Percentiles rank a stretch among this genome's conserved stretches.
These are phyloP conservation scores for Ballota nigra DNA, from an alignment of 257 asterid genomes.

Conservation along the genomic window DNA sequence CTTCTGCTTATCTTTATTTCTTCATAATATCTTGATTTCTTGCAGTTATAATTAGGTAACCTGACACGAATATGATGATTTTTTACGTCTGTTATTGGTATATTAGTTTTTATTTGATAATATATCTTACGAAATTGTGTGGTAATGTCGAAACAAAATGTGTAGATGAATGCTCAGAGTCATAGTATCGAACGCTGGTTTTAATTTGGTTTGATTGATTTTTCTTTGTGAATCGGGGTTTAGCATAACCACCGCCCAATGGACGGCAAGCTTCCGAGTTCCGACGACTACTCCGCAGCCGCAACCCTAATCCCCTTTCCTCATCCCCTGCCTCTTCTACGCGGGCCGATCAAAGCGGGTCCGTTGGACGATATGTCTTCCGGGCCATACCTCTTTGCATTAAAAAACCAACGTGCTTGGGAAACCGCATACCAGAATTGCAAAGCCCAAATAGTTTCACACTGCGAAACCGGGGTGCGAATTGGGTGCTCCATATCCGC, in stretches of 20 bases:
- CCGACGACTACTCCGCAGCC: slow-evolving; percentile 65
- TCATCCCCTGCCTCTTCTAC: slow-evolving; percentile 66
- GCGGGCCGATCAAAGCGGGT: slow-evolving; percentile 57
- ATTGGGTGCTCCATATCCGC: slow-evolving; percentile 90
- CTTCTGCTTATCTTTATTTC: no score
- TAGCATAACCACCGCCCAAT: slow-evolving; percentile 20
- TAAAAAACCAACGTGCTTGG: slow-evolving; percentile 61
- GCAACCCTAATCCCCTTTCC: slow-evolving; percentile 58
- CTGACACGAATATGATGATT: no score
- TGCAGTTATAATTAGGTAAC: no score
- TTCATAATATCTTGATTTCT: no score
- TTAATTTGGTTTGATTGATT: no score
- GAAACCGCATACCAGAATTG: slow-evolving; percentile 54
- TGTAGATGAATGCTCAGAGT: no score
- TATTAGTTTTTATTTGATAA: no score
- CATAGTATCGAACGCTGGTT: no score
- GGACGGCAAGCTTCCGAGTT: slow-evolving; percentile 34
- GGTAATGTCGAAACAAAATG: no score
- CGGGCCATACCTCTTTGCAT: slow-evolving; percentile 68
- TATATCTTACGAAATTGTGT: no score
- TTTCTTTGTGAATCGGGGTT: neutral
- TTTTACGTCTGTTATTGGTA: no score
- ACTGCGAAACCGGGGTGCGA: slow-evolving; percentile 80
- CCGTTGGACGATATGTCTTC: slow-evolving; percentile 45
- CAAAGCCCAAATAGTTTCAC: slow-evolving; percentile 50